A percentile compares a stretch with the other conserved stretches of the same genome.
phyloP scores from a whole-genome alignment of 352 stramenopile species.

The Sclerospora graminicola region DNA sequence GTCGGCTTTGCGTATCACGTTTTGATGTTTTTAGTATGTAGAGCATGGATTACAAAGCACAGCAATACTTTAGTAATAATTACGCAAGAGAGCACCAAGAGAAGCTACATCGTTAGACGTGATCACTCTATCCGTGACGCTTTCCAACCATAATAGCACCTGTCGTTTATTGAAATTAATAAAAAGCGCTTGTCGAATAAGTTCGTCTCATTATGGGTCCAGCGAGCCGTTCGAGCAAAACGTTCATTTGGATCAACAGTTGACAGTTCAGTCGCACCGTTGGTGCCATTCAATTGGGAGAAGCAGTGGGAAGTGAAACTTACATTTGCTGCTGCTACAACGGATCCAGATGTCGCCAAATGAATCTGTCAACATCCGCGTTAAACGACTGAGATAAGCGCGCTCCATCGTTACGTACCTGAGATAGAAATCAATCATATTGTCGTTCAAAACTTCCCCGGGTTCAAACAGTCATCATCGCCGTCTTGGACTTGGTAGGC shows the following conservation, averaged over 20 bases:
- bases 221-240: conserved; percentile 49
- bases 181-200: conserved; percentile 82
- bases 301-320: conserved; percentile 96
- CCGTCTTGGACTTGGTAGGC: too few relatives aligned
- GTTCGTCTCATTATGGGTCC: conserved; percentile 76
- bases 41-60: conserved; percentile 78
- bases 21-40: conserved; percentile 46
- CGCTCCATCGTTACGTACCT: too few relatives aligned
- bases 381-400: too few relatives aligned
- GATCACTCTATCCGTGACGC: too few relatives aligned
- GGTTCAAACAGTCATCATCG: conserved; percentile 84
- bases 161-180: conserved; percentile 87
- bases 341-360: conserved; percentile 52
- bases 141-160: conserved; percentile 16
- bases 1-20: conserved; percentile 2
- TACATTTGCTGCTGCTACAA: conserved; percentile 68
- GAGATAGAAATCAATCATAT: conserved; percentile 90
- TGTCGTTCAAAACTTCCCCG: conserved; percentile 91
- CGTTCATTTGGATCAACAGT: conserved; percentile 30
- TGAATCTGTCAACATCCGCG: conserved; percentile 28
- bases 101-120: too few relatives aligned
- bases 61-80: conserved; percentile 86
- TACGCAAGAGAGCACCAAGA: conserved; percentile 10
- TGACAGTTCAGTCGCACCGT: conserved; percentile 18
- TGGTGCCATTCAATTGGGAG: conserved; percentile 74